Evolutionary conservation across 345 rosid genomes (phyloP), one percentile per base, ranked within the genome.

Genomic region (Camelina hispida): DNA sequence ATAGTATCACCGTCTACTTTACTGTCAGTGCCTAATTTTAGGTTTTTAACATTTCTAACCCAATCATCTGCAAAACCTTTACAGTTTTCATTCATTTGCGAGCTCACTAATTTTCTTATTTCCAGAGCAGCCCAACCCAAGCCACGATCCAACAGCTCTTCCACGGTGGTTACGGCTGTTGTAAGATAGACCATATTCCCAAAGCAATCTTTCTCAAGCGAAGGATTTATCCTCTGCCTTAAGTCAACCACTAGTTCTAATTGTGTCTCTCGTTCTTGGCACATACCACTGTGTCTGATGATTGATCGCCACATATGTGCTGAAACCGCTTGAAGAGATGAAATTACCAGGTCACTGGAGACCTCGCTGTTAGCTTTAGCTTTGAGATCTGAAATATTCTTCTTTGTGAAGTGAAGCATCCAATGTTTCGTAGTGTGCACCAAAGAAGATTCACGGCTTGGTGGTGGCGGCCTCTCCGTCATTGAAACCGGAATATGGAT

Each of bases 141-240:
- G 0, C 60, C 64, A 10, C 10, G 63, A 30, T 53, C 68, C 4
- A 28, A 4, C 38, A 68, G 15, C 20, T 61, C 62, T 20, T 1
- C 65, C 13, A 47, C 47, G 1, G 44, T 70, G 9, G 56, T 13
- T 59, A 0, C 40, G 9, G 68, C 43, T 30, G 35, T 1, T 14
- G 42, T 0, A 5, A 25, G 44, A 40, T 52, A 25, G 0, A 64
- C 14, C 16, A 81, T 75, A 15, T 79, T 82, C 18, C 87, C 89
- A 4, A 84, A 84, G 50, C 82, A 84, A 1, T 79, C 25, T 55
- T 79, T 68, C 0, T 78, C 62, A 66, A 86, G 38, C 0, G 76
- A 71, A 6, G 84, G 77, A 0, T 61, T 51, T 48, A 84, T 1
- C 68, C 86, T 75, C 34, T 51, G 18, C 5, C 89, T 72, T 1